Evolutionary conservation across 176 grass and related monocot species (phyloP).

Genomic region (Zizania latifolia): DNA sequence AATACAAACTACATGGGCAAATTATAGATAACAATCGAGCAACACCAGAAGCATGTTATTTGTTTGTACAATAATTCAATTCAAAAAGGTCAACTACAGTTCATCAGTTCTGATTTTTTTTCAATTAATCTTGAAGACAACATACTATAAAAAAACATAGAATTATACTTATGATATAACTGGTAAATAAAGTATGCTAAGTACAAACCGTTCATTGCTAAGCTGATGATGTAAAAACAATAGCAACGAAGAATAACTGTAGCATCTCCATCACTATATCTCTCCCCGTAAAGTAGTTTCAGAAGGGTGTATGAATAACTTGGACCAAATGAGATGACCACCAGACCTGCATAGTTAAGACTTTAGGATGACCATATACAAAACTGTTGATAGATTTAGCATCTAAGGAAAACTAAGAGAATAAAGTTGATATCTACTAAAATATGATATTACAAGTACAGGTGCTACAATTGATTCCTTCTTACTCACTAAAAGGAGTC

Average conservation of each 20-base stretch:
- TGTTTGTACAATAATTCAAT: background rate
- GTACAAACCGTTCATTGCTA: conserved; percentile 87
- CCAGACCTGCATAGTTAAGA: conserved; percentile 52
- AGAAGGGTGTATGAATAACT: conserved; percentile 95
- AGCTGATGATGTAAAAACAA: conserved; percentile 85
- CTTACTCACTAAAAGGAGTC: background rate
- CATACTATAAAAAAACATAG: background rate
- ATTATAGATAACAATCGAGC: background rate
- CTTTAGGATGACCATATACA: background rate
- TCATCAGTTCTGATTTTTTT: background rate
- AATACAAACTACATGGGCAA: background rate
- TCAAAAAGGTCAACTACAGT: background rate
- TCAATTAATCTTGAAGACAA: background rate
- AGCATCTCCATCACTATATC: conserved; percentile 81
- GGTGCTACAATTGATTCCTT: background rate
- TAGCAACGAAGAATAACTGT: conserved; percentile 73
- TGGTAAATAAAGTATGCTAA: conserved; percentile 5
- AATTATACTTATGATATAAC: conserved; percentile 10
- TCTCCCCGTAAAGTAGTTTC: conserved; percentile 72
- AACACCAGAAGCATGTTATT: conserved; percentile 3
- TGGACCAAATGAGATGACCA: conserved; percentile 94
- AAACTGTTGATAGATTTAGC: background rate
- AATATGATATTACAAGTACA: background rate
- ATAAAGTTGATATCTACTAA: background rate
- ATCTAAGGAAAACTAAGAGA: conserved; percentile 14